Base-by-base conservation (phyloP, 495 filamentous ascomycete species). In the Melanomma pulvis-pyrius region DNA sequence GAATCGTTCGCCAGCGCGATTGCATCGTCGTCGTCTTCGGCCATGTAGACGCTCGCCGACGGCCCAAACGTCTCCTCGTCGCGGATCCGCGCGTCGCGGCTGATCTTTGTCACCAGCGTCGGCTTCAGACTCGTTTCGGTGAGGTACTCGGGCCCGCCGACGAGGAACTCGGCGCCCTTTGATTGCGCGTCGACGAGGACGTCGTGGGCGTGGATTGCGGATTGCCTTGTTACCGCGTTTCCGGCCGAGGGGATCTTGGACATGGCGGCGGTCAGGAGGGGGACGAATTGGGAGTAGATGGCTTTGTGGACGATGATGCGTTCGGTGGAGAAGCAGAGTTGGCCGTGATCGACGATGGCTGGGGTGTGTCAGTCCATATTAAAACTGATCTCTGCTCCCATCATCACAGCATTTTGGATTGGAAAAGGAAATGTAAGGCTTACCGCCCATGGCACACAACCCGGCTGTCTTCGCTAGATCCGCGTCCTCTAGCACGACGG, bases 61-160 rank as follows among this genome's bases (percentile, higher is more conserved):
- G 92, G 91, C 0, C 92, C 92, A 71, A 96, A 97, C 9, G 84
- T 88, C 78, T 96, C 92, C 24, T 84, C 82, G 32, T 80, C 81
- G 7, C 96, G 74, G n/a, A 96, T 81, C 46, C 92, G 73, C 1
- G 61, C 50, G 26, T 70, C 44, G 22, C 68, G 67, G 19, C 63
- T 67, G 11, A 70, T 61, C 17, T 75, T 59, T n/a, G 73, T 30
- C 2, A 75, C 50, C 55, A 75, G 70, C 19, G 55, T 60, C 3
- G 63, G 63, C 17, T 55, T 26, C 3, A 66, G 63, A 17, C 55
- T 50, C 2, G 30, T 67, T 47, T 15, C 72, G 58, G 41, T 67
- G 2, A 22, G 44, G 57, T 60, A 59, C 21, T 72, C 72, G 7
- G 59, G 50, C 17, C 70, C 71, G 44, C 72, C 74, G 39, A 73